Base-by-base conservation (phyloP, 2,329 filamentous ascomycete species). In the Sphaerulina musiva region DNA sequence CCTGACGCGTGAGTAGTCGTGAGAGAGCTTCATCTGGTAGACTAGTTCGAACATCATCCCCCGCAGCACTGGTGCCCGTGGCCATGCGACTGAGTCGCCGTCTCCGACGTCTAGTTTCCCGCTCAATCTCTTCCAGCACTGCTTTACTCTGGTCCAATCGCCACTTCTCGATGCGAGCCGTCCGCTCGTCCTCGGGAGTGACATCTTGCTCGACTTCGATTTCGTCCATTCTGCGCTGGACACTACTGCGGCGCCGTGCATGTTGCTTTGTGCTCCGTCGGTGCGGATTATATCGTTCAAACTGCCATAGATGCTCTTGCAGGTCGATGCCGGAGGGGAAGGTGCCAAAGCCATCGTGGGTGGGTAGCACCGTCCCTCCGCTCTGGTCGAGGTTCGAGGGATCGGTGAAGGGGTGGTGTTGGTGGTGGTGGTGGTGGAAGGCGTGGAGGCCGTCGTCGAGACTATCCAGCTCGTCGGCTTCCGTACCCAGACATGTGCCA, bases 381-480 rank as follows among this genome's bases (percentile, higher is more conserved):
- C 81, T 82, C 44, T 81, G 75, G 53, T 80, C 75, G 60, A 77
- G 65, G 58, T 72, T 68, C 55, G 76, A 78, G 6, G 78, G 75
- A 6, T 76, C 54, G 40, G 64, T 63, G 54, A 67, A 68, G 1
- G 74, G 76, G 43, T 89, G 83, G 48, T 20, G 20, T 2, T 20
- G 20, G 20, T 20, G 20, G 2, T 20, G 20, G 20, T 20, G 76
- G 43, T 89, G 83, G 48, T 89, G 83, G 67, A 96, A 96, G 42
- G 90, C 91, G 60, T 91, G 86, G 1, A 97, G 77, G 51, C 95
- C 91, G 67, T 92, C 91, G 69, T 97, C 92, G 40, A 97, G 78
- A 68, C 90, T 95, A 69, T 98, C 93, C 43, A 97, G 77, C 20
- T 78, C 77, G 39, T 76, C 70, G 26, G 60, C 57, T 10, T 72